phyloP scores from a whole-genome alignment of 257 asterid species.

The Agastache rugosa region DNA sequence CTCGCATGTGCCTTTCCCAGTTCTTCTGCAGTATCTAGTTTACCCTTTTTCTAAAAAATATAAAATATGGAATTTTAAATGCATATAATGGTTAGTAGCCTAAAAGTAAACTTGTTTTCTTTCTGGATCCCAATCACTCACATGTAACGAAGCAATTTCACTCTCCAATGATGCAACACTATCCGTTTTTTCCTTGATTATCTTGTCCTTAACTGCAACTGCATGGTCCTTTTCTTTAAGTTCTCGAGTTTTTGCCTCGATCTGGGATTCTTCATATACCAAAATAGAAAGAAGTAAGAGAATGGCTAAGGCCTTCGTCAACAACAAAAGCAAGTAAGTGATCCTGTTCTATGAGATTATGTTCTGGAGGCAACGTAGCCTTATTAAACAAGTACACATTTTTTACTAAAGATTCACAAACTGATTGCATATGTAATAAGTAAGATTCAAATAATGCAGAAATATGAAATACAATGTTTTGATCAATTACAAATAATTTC shows the following conservation, averaged over 20 bases:
- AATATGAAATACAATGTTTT: slow-evolving; percentile 1
- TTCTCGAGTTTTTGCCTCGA: slow-evolving; percentile 70
- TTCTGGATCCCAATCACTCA: slow-evolving; percentile 46
- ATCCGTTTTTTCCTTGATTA: slow-evolving; percentile 64
- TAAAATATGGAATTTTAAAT: slow-evolving; percentile 24
- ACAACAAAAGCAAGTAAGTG: slow-evolving; percentile 17
- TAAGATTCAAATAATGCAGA: neutral
- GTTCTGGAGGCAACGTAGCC: neutral
- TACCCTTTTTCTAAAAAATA: slow-evolving; percentile 60
- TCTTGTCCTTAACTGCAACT: slow-evolving; percentile 71
- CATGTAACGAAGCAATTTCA: slow-evolving; percentile 75
- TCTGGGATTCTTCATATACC: slow-evolving; percentile 56
- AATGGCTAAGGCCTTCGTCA: slow-evolving; percentile 13
- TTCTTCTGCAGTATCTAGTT: slow-evolving; percentile 61
- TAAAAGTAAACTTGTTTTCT: slow-evolving; percentile 16
- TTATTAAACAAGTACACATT: slow-evolving; percentile 22
- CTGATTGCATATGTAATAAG: neutral
- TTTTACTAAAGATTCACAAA: slow-evolving; percentile 20
- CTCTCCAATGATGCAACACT: slow-evolving; percentile 64
- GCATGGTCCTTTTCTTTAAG: slow-evolving; percentile 66
- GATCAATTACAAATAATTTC: neutral
- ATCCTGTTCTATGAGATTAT: neutral
- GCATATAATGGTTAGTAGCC: slow-evolving; percentile 24
- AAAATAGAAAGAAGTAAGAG: slow-evolving; percentile 34
- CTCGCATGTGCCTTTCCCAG: slow-evolving; percentile 75